These are phyloP conservation scores for Paecilomyces variotii DNA, from an alignment of 2,329 filamentous ascomycete species.

Conservation along the genomic window DNA sequence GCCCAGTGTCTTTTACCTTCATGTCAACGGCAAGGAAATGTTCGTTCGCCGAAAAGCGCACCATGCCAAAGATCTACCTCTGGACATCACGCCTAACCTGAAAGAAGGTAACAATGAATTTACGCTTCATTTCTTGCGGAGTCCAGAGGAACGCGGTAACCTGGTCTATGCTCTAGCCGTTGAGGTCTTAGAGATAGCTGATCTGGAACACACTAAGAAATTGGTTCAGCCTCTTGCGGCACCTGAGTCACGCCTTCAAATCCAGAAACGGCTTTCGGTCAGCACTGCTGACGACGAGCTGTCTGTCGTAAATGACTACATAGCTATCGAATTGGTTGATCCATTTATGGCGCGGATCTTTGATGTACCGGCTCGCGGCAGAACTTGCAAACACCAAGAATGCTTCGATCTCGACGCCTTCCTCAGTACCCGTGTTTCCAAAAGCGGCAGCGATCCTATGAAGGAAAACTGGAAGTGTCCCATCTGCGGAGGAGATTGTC, in stretches of 20 bases:
- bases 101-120: slow-evolving; percentile 55
- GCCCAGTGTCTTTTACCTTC: slow-evolving; percentile 63
- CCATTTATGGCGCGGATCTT: slow-evolving; percentile 61
- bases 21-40: slow-evolving; percentile 56
- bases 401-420: slow-evolving; percentile 87
- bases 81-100: slow-evolving; percentile 62
- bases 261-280: slow-evolving; percentile 45
- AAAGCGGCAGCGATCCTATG: slow-evolving; percentile 35
- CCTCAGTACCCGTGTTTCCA: slow-evolving; percentile 54
- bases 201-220: slow-evolving; percentile 30
- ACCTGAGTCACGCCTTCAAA: slow-evolving; percentile 47
- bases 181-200: slow-evolving; percentile 56
- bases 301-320: slow-evolving; percentile 47
- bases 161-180: slow-evolving; percentile 56
- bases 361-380: slow-evolving; percentile 62
- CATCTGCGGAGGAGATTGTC: slow-evolving; percentile 67
- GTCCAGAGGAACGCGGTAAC: slow-evolving; percentile 23
- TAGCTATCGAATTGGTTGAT: slow-evolving; percentile 58
- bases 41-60: slow-evolving; percentile 59
- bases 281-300: slow-evolving; percentile 48
- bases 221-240: slow-evolving; percentile 36
- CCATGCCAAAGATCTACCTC: slow-evolving; percentile 65
- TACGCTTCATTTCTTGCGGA: slow-evolving; percentile 42
- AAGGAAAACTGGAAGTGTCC: slow-evolving; percentile 72
- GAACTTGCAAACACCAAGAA: slow-evolving; percentile 65